phyloP scores from a whole-genome alignment of 1,284 basidiomycete species.

The Fomes fomentarius region DNA sequence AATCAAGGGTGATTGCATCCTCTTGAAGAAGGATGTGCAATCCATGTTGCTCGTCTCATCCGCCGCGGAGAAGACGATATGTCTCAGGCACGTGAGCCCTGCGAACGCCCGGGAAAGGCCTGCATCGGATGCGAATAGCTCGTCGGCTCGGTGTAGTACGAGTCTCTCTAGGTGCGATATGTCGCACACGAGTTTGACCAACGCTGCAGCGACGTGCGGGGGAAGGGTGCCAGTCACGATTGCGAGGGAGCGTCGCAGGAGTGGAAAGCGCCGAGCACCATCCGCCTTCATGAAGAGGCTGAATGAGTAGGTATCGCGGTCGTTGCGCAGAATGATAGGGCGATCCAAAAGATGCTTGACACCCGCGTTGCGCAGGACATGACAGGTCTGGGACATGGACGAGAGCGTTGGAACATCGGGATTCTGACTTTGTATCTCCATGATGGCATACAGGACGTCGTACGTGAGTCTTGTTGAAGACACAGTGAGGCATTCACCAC shows the following conservation, averaged over 20 bases:
- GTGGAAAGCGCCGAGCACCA: neutral
- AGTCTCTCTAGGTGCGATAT: conserved; percentile 4
- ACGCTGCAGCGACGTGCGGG: neutral
- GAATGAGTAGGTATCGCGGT: neutral
- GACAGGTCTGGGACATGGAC: conserved; percentile 6
- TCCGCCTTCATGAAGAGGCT: conserved; percentile 4
- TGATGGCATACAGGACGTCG: neutral
- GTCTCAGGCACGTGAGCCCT: conserved; percentile 9
- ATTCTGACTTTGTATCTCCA: neutral
- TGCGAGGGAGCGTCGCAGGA: conserved; percentile 1
- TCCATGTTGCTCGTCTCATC: conserved; percentile 2
- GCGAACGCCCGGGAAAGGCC: conserved; percentile 9
- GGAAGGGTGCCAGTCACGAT: neutral
- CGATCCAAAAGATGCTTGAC: neutral
- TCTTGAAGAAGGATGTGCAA: conserved; percentile 8
- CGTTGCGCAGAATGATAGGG: neutral
- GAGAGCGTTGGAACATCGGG: neutral
- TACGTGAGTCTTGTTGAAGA: neutral
- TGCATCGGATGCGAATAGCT: conserved; percentile 8
- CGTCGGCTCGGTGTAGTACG: neutral
- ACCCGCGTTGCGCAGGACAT: neutral
- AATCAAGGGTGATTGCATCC: conserved; percentile 5
- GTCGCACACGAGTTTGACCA: conserved; percentile 2
- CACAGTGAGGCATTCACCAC: no score
- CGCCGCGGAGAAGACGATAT: conserved; percentile 5